Evolutionary conservation across 768 basidiomycete genomes (phyloP).

Genomic region (Calocybe gangraenosa): DNA sequence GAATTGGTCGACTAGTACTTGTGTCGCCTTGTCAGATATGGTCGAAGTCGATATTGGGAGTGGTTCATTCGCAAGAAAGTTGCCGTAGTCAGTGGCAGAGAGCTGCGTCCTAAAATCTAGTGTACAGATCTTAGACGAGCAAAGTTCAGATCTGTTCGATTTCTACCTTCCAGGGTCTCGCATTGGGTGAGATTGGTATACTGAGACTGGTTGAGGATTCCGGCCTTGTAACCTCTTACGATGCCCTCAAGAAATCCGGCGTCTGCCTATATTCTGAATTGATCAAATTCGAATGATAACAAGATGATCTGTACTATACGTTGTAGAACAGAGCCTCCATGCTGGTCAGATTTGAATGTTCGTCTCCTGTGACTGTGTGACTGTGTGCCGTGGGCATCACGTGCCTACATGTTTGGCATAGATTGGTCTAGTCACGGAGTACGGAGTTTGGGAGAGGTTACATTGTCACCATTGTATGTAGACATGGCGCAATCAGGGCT

Average conservation of each 20-base stretch:
- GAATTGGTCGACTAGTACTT: slow-evolving; percentile 95
- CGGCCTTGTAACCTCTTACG: slow-evolving; percentile 90
- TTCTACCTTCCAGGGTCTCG: slow-evolving; percentile 90
- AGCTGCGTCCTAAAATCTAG: slow-evolving; percentile 94
- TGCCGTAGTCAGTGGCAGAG: slow-evolving; percentile 95
- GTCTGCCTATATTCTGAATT: slow-evolving; percentile 45
- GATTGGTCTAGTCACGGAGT: too few species aligned
- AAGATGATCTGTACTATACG: slow-evolving; percentile 35
- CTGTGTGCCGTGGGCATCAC: background rate
- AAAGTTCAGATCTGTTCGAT: background rate
- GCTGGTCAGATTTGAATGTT: slow-evolving; percentile 9
- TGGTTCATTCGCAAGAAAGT: slow-evolving; percentile 96
- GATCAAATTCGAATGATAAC: slow-evolving; percentile 1
- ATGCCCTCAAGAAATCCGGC: slow-evolving; percentile 78
- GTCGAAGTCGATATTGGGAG: slow-evolving; percentile 90
- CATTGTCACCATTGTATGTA: background rate
- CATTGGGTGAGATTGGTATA: slow-evolving; percentile 95
- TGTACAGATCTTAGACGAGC: background rate
- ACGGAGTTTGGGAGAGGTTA: too few species aligned
- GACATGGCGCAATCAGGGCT: slow-evolving; percentile 18
- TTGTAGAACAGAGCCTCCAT: slow-evolving; percentile 94
- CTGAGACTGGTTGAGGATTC: slow-evolving; percentile 83
- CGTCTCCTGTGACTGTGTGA: too few species aligned
- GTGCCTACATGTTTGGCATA: too few species aligned
- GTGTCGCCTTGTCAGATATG: slow-evolving; percentile 95